Evolutionary conservation across 345 rosid genomes (phyloP), one percentile per base, ranked within the genome.

Genomic region (Corymbia maculata): DNA sequence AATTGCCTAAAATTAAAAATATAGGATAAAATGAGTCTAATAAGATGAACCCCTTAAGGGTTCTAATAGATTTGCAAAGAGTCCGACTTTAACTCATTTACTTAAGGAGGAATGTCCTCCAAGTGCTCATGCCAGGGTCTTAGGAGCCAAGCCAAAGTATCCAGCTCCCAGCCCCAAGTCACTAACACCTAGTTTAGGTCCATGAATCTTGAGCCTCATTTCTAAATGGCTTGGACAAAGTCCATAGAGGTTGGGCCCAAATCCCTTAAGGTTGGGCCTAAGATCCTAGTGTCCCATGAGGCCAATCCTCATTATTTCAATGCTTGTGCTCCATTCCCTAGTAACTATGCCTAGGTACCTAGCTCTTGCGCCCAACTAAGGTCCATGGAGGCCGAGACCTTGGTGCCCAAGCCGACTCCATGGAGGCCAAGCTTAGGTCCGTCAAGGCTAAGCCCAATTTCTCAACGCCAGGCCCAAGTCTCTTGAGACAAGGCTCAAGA

Each of bases 261-360:
- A 13, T 36, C 80, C 13, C 64, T 32, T 2, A 0, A 70, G 21
- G 80, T 36, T 2, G 2, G 0, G 2, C 44, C 10, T 32, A 9
- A 68, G 79, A 42, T 21, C 45, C 45, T 6, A 1, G 2, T 45
- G 11, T n/a, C n/a, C 45, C 80, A 68, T 22, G 1, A 32, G 24
- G 0, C n/a, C 13, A 26, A 9, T 57, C 13, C n/a, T 9, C n/a
- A 24, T 1, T 1, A 57, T 57, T 11, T 24, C n/a, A 4, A 10
- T 57, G 66, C n/a, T 57, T 22, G 6, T 57, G 66, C 66, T 13
- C 13, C 24, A 57, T n/a, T 57, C 26, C n/a, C 13, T 24, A 3
- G 5, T 13, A 4, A 4, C n/a, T n/a, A 24, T 9, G n/a, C 11
- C 3, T 24, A 1, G 26, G 5, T 57, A 24, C n/a, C n/a, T 3